Base-by-base conservation (phyloP, 306 rosid species). In the Prunus mongolica region DNA sequence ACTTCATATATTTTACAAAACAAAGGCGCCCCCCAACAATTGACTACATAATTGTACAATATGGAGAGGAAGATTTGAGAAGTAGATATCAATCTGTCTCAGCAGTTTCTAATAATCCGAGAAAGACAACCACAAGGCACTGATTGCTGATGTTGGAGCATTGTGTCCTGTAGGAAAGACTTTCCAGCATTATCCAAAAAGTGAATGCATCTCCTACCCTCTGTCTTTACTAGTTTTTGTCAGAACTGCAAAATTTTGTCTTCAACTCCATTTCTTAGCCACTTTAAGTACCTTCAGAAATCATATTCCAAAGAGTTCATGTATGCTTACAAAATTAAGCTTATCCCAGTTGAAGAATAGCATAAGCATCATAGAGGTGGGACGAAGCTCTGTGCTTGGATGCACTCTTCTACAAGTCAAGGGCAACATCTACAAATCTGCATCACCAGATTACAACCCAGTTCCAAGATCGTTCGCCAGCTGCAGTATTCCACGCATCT, bases 401-500 rank as follows among this genome's bases (percentile, higher is more conserved):
- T 77, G 75, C 76, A 71, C 51, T 45, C 41, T 73, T 72, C 76
- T 82, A 87, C 86, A 70, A 76, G 75, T 51, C 64, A 78, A 85
- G 66, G 78, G 69, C 58, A 75, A 82, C 86, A 74, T 84, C 87
- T 68, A 81, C 61, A 78, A 81, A 73, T 46, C 51, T 76, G 82
- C 69, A 84, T 57, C 79, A 73, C 61, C 79, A 78, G 80, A 81
- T 81, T 87, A 96, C 78, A 96, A 84, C 80, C 81, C 96, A 79
- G 83, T 75, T 70, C 97, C 99, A 71, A 92, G 86, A 87, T 96
- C 99, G 62, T 84, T 92, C 63, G 98, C 97, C 84, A 96, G 88
- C 84, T 96, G 97, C 84, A 96, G 81, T 84, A 96, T 96, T 83
- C 99, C 99, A 62, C 99, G 91, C 98, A 92, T 96, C 81, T 96